Percentiles rank a stretch among this genome's conserved stretches.
These are phyloP conservation scores for Oryza officinalis DNA, from an alignment of 176 grass and related monocot species.

Conservation along the genomic window DNA sequence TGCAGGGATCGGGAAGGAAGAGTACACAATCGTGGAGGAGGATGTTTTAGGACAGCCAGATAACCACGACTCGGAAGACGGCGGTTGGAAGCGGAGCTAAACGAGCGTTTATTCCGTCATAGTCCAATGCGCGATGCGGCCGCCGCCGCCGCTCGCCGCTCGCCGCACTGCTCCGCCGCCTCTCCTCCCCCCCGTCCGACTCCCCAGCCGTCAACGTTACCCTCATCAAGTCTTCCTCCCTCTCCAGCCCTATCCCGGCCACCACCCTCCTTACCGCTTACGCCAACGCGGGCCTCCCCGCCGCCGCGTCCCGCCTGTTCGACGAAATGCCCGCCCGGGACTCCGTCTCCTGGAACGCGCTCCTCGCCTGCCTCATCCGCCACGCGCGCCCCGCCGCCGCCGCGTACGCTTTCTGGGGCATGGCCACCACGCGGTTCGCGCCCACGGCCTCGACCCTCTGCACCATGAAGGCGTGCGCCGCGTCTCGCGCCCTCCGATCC, in stretches of 20 bases:
- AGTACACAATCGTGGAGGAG: too few species aligned
- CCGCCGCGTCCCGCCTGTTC: constrained; percentile 48
- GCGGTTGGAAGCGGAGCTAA: too few species aligned
- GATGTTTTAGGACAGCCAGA: too few species aligned
- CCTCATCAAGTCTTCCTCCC: constrained; percentile 50
- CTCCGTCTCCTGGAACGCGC: constrained; percentile 63
- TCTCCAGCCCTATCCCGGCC: constrained; percentile 39
- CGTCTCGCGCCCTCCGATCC: constrained; percentile 14
- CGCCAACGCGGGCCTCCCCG: constrained; percentile 32
- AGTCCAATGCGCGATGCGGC: not conserved
- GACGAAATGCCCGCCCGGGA: constrained; percentile 62
- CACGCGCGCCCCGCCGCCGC: constrained; percentile 30
- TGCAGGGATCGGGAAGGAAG: too few species aligned
- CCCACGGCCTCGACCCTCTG: constrained; percentile 51
- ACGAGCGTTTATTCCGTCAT: too few species aligned
- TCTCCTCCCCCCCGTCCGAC: constrained; percentile 24
- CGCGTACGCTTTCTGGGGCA: constrained; percentile 33
- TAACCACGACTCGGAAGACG: too few species aligned
- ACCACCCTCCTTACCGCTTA: constrained; percentile 56
- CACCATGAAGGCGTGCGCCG: constrained; percentile 56
- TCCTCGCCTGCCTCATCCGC: constrained; percentile 53
- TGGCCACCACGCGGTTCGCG: constrained; percentile 22
- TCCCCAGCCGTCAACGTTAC: not conserved
- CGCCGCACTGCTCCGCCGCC: constrained; percentile 26
- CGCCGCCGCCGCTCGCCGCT: constrained; percentile 22